These are phyloP conservation scores for Phylloboletellus chloephorus DNA, from an alignment of 1,284 basidiomycete genomes.

Conservation along the genomic window DNA sequence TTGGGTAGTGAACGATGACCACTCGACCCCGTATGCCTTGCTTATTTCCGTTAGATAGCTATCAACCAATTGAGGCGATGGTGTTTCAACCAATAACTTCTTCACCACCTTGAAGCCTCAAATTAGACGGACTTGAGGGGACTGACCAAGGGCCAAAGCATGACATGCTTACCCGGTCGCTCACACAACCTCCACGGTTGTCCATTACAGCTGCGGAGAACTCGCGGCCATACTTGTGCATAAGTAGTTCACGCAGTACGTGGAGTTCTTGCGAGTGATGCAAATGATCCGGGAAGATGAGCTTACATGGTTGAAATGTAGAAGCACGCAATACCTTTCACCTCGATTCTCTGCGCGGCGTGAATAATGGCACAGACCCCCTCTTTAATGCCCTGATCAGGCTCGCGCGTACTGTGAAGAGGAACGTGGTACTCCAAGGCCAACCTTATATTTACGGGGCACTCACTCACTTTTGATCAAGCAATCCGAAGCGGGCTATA, in stretches of 20 bases:
- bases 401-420: conserved; percentile 59
- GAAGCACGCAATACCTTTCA: conserved; percentile 61
- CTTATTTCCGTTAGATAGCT: conserved; percentile 86
- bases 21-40: conserved; percentile 78
- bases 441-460: background rate
- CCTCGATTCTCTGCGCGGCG: conserved; percentile 85
- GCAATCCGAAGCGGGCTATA: conserved; percentile 86
- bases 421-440: conserved; percentile 4
- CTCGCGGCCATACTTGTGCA: conserved; percentile 90
- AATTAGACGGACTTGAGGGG: conserved; percentile 4
- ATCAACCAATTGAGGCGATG: conserved; percentile 72
- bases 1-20: conserved; percentile 41
- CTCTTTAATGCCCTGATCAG: conserved; percentile 77
- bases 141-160: background rate
- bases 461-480: conserved; percentile 72
- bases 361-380: conserved; percentile 80
- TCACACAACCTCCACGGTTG: conserved; percentile 75
- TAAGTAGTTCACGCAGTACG: conserved; percentile 84
- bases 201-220: conserved; percentile 78
- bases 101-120: conserved; percentile 49
- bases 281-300: conserved; percentile 6
- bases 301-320: conserved; percentile 3
- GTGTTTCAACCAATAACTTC: conserved; percentile 69
- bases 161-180: conserved; percentile 57
- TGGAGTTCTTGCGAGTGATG: conserved; percentile 66